Percentiles rank a stretch among this genome's conserved stretches.
phyloP scores from a whole-genome alignment of 202 grass and related monocot species.

The Brachypodium distachyon region DNA sequence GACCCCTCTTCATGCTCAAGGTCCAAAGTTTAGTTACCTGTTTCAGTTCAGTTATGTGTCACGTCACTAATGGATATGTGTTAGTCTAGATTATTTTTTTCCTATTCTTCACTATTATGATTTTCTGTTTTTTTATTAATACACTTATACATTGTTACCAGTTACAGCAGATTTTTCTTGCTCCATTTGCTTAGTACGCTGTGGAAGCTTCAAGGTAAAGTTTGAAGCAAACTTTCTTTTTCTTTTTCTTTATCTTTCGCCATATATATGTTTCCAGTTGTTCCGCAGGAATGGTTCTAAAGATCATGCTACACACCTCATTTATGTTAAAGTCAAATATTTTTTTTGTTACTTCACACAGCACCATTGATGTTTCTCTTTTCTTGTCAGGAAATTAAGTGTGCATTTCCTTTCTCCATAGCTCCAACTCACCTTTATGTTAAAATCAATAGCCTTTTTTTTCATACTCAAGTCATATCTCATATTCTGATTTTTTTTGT shows the following conservation, averaged over 20 bases:
- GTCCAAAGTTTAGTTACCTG: background rate
- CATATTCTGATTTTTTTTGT: constrained; percentile 22
- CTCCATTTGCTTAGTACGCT: constrained; percentile 63
- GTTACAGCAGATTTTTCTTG: constrained; percentile 85
- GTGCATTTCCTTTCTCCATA: constrained; percentile 3
- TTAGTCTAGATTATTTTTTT: constrained; percentile 4
- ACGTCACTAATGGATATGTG: background rate
- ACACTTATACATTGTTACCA: constrained; percentile 32
- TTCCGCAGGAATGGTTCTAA: background rate
- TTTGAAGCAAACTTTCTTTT: background rate
- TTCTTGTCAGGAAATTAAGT: background rate
- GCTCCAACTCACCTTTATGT: background rate
- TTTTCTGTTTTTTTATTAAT: constrained; percentile 13
- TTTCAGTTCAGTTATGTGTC: constrained; percentile 11
- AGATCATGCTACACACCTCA: background rate
- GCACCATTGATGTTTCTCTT: background rate
- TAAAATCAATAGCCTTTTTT: background rate
- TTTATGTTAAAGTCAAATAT: background rate
- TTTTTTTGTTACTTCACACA: background rate
- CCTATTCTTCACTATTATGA: background rate
- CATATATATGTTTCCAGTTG: constrained; percentile 9
- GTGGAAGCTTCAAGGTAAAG: constrained; percentile 83
- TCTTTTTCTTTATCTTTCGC: background rate
- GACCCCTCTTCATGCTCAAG: background rate
- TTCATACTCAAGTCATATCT: constrained; percentile 1